These are phyloP conservation scores for Taphrina pruni DNA, from an alignment of 1,139 yeast species.

Conservation along the genomic window DNA sequence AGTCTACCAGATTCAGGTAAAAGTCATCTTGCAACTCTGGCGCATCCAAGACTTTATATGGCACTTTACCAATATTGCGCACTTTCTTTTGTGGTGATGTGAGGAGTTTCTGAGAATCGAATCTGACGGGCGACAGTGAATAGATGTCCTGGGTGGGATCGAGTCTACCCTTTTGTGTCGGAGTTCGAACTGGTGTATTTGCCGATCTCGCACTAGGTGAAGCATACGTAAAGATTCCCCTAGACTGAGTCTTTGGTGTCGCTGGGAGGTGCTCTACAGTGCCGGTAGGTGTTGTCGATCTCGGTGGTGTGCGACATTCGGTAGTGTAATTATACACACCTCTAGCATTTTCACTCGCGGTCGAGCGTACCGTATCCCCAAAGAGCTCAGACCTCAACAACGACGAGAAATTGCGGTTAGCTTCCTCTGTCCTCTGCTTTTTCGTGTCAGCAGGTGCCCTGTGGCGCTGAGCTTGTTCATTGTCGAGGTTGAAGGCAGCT, in stretches of 20 bases:
- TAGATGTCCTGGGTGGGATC: conserved; percentile 63
- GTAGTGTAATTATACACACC: conserved; percentile 23
- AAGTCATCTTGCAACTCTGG: conserved; percentile 95
- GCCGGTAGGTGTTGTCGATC: conserved; percentile 41
- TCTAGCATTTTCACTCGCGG: conserved; percentile 3
- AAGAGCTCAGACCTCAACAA: conserved; percentile 87
- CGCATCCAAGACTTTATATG: conserved; percentile 92
- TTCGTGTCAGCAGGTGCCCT: conserved; percentile 62
- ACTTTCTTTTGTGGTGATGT: conserved; percentile 82
- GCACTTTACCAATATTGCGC: conserved; percentile 75
- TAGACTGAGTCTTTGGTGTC: conserved; percentile 52
- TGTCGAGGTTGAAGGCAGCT: conserved; percentile 70
- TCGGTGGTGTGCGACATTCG: conserved; percentile 45
- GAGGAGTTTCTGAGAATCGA: conserved; percentile 79
- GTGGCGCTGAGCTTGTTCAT: conserved; percentile 43
- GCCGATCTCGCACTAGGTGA: conserved; percentile 59
- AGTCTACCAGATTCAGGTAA: conserved; percentile 86
- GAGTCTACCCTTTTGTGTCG: conserved; percentile 63
- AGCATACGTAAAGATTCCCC: conserved; percentile 71
- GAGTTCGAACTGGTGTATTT: conserved; percentile 46
- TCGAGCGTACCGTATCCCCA: conserved; percentile 56
- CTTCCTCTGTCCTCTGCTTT: conserved; percentile 64
- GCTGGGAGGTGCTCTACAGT: conserved; percentile 29
- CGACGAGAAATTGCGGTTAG: conserved; percentile 83
- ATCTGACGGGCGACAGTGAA: conserved; percentile 84